Conservation (phyloP, 2,329 filamentous ascomycete genomes). For the Alternaria sp. region DNA sequence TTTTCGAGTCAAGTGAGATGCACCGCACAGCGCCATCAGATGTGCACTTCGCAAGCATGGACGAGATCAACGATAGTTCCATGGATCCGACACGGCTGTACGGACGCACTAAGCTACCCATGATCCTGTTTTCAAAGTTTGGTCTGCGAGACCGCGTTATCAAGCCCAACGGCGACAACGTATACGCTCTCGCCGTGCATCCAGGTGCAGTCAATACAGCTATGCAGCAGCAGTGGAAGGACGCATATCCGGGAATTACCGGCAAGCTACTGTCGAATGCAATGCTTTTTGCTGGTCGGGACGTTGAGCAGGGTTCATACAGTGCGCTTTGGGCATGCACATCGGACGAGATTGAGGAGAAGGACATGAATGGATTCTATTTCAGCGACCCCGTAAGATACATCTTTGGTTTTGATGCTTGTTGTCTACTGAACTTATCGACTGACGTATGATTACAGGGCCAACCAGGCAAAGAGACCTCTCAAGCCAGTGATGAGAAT, state of each 20-base stretch:
- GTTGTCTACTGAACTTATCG: background rate
- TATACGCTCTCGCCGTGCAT: slow-evolving; percentile 56
- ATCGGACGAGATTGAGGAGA: slow-evolving; percentile 54
- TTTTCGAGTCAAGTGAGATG: slow-evolving; percentile 55
- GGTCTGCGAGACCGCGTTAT: slow-evolving; percentile 55
- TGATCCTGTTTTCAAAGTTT: slow-evolving; percentile 57
- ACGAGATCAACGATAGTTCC: slow-evolving; percentile 55
- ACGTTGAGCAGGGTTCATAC: slow-evolving; percentile 56
- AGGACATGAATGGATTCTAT: slow-evolving; percentile 56
- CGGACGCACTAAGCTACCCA: slow-evolving; percentile 54
- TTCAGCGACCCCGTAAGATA: slow-evolving; percentile 48
- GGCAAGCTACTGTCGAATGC: slow-evolving; percentile 52
- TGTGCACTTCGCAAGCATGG: slow-evolving; percentile 51
- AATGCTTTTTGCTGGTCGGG: slow-evolving; percentile 49
- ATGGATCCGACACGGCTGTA: slow-evolving; percentile 52
- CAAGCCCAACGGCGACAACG: slow-evolving; percentile 53
- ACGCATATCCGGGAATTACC: slow-evolving; percentile 55
- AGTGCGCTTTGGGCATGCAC: slow-evolving; percentile 55
- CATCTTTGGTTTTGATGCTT: background rate
- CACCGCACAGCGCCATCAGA: slow-evolving; percentile 50
- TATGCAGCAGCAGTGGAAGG: slow-evolving; percentile 59
- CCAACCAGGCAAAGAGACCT: slow-evolving; percentile 51
- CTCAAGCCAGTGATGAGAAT: slow-evolving; percentile 52
- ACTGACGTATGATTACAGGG: slow-evolving; percentile 8
- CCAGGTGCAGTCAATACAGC: slow-evolving; percentile 54